Conservation (phyloP, 331 rosid species). For the Stylosanthes scabra region DNA sequence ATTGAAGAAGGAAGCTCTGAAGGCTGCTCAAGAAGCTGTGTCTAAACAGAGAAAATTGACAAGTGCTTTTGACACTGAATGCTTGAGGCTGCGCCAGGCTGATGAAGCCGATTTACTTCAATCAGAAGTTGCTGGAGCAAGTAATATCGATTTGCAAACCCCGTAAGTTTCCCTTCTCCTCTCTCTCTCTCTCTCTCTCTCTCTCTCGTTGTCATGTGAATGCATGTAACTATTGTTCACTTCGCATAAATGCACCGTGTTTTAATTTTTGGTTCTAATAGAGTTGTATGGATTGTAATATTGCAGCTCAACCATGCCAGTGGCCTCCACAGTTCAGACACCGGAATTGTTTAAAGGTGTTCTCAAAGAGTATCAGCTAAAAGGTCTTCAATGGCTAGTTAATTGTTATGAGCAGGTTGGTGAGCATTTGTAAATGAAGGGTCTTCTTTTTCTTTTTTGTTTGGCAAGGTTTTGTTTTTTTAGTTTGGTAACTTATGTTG, state of each 20-base stretch:
- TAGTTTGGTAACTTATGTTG: conserved; percentile 25
- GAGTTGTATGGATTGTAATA: conserved; percentile 18
- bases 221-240: conserved; percentile 6
- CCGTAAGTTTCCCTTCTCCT: conserved; percentile 73
- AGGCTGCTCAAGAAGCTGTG: conserved; percentile 99
- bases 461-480: conserved; percentile 17
- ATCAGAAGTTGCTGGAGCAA: conserved; percentile 87
- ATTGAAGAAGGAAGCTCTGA: conserved; percentile 90
- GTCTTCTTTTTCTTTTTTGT: background rate
- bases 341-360: conserved; percentile 87
- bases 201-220: background rate
- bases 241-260: background rate
- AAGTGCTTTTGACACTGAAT: conserved; percentile 85
- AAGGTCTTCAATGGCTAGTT: conserved; percentile 99
- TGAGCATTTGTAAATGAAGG: conserved; percentile 6
- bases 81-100: conserved; percentile 78
- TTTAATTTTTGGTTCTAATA: conserved; percentile 4
- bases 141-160: conserved; percentile 85
- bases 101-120: conserved; percentile 65
- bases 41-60: conserved; percentile 89
- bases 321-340: conserved; percentile 90
- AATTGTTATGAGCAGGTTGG: conserved; percentile 98
- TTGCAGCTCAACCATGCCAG: conserved; percentile 99
- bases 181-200: conserved; percentile 19
- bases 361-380: conserved; percentile 93